phyloP scores from a whole-genome alignment of 768 basidiomycete species.

The Guyanaporus albipodus region DNA sequence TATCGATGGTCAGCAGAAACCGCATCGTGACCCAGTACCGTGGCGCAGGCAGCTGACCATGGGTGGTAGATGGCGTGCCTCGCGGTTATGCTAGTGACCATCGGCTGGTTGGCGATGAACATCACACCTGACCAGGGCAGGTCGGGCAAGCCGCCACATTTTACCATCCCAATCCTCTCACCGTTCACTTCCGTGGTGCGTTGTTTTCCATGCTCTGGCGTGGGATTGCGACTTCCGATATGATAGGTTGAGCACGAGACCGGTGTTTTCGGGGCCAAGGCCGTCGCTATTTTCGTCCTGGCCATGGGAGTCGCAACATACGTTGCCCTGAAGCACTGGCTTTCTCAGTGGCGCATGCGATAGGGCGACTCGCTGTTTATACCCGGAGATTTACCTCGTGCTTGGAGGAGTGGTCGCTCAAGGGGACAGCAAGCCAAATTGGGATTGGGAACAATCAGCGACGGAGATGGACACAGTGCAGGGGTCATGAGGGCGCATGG shows the following conservation, averaged over 20 bases:
- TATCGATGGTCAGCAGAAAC: constrained; percentile 43
- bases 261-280: constrained; percentile 52
- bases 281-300: constrained; percentile 39
- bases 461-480: neutral
- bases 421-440: neutral
- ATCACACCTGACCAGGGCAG: constrained; percentile 12
- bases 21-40: constrained; percentile 1
- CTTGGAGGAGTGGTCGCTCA: neutral
- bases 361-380: too few relatives aligned
- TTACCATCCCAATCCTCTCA: constrained; percentile 74
- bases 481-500: constrained; percentile 9
- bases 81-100: constrained; percentile 20
- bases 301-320: constrained; percentile 41
- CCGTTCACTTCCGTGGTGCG: constrained; percentile 74
- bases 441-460: constrained; percentile 12
- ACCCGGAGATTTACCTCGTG: too few relatives aligned
- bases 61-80: constrained; percentile 19
- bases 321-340: constrained; percentile 41
- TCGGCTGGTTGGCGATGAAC: constrained; percentile 18
- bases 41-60: constrained; percentile 11
- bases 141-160: constrained; percentile 44
- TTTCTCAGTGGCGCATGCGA: constrained; percentile 14
- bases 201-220: neutral
- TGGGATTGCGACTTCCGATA: constrained; percentile 2
- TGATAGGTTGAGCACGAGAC: constrained; percentile 71